These are phyloP conservation scores for Colletotrichum spinosum DNA, from an alignment of 2,329 filamentous ascomycete species.

Conservation along the genomic window DNA sequence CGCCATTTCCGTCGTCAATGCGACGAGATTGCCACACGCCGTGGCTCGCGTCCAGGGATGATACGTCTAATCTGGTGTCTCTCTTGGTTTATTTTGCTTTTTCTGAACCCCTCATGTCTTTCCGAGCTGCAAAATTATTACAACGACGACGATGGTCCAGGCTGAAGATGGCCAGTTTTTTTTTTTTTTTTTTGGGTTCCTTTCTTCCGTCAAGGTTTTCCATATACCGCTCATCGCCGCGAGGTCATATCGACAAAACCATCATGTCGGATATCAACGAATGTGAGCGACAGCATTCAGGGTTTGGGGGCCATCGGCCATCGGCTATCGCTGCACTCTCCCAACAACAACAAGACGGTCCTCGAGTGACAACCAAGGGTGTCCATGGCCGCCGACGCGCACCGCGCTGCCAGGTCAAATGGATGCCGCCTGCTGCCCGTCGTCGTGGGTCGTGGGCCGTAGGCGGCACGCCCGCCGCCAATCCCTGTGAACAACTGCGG, in stretches of 20 bases:
- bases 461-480: constrained; percentile 23
- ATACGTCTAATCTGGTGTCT: constrained; percentile 26
- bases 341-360: too few species aligned
- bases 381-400: constrained; percentile 1
- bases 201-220: too few species aligned
- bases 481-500: constrained; percentile 4
- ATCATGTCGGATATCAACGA: constrained; percentile 2
- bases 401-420: too few species aligned
- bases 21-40: constrained; percentile 33
- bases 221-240: too few species aligned
- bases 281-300: neutral
- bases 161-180: constrained; percentile 1
- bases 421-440: too few species aligned
- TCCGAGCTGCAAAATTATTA: neutral
- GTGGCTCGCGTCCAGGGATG: constrained; percentile 26
- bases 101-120: constrained; percentile 14
- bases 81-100: constrained; percentile 33
- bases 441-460: too few species aligned
- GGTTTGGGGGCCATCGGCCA: neutral
- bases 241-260: neutral
- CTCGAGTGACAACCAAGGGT: neutral
- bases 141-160: constrained; percentile 18
- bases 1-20: constrained; percentile 20
- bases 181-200: neutral
- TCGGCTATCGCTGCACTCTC: neutral